Conservation (phyloP, 106 monocot genomes). For the Acorus gramineus region DNA sequence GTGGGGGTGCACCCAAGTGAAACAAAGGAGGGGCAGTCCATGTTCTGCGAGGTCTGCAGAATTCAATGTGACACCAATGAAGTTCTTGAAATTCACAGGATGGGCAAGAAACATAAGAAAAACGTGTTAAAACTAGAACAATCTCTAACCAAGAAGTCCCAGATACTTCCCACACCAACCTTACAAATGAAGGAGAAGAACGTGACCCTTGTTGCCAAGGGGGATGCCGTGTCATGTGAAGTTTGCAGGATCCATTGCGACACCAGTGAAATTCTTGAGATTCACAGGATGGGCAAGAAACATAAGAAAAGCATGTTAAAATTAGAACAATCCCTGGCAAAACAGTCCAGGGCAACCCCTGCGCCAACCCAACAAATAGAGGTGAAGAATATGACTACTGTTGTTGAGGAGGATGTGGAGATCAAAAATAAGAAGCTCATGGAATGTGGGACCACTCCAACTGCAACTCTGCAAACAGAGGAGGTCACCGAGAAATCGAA, state of each 20-base stretch:
- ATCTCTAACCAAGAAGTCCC: slow-evolving; percentile 1
- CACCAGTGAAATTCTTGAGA: slow-evolving; percentile 13
- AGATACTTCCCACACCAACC: neutral
- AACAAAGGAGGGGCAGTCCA: slow-evolving; percentile 9
- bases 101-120: slow-evolving; percentile 26
- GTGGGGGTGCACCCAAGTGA: neutral
- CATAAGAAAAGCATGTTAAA: slow-evolving; percentile 22
- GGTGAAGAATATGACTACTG: too few species aligned
- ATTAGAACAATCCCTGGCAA: slow-evolving; percentile 3
- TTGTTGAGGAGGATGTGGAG: slow-evolving; percentile 2
- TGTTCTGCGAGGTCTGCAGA: slow-evolving; percentile 28
- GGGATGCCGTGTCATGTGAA: slow-evolving; percentile 21
- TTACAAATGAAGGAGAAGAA: too few species aligned
- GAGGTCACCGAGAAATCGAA: too few species aligned
- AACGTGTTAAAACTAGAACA: slow-evolving; percentile 18
- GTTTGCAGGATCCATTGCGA: slow-evolving; percentile 28
- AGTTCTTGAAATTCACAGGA: slow-evolving; percentile 12
- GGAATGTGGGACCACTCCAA: too few species aligned
- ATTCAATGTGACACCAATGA: slow-evolving; percentile 24
- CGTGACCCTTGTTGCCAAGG: neutral
- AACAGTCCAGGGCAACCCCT: slow-evolving; percentile 1
- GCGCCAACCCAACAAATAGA: too few species aligned
- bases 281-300: slow-evolving; percentile 22
- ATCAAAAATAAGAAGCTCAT: too few species aligned
- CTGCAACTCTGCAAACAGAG: too few species aligned